Conservation (phyloP, 768 basidiomycete species). For the Phylloporus scabripes region DNA sequence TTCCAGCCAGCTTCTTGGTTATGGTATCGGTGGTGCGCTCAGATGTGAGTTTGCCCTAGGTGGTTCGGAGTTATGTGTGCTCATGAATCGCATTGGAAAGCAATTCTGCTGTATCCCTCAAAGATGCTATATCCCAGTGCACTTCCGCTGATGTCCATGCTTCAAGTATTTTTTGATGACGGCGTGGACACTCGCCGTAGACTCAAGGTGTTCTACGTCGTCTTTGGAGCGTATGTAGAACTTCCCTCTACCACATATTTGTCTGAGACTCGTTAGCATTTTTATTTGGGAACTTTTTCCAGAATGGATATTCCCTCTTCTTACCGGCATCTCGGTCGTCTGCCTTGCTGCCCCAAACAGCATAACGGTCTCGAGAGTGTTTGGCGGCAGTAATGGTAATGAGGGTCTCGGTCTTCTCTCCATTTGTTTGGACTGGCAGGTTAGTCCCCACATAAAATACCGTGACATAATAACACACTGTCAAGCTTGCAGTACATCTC, state of each 20-base stretch:
- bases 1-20: constrained; percentile 38
- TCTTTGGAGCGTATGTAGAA: constrained; percentile 27
- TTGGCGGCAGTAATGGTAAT: constrained; percentile 58
- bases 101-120: constrained; percentile 38
- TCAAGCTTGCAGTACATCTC: constrained; percentile 17
- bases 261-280: constrained; percentile 25
- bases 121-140: constrained; percentile 40
- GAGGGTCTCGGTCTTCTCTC: constrained; percentile 59
- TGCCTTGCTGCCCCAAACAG: constrained; percentile 52
- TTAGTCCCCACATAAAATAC: constrained; percentile 23
- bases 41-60: constrained; percentile 31
- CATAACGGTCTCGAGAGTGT: constrained; percentile 47
- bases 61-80: neutral
- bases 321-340: constrained; percentile 57
- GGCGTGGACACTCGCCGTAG: constrained; percentile 35
- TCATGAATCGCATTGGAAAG: constrained; percentile 8
- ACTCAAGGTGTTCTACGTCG: constrained; percentile 29
- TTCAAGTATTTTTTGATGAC: constrained; percentile 39
- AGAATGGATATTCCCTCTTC: constrained; percentile 46
- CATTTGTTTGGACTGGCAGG: constrained; percentile 59
- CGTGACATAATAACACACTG: neutral
- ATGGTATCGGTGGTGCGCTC: constrained; percentile 52
- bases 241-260: constrained; percentile 15
- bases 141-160: constrained; percentile 20
- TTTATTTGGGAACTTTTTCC: constrained; percentile 27